Evolutionary conservation across 176 grass and related monocot species (phyloP), one percentile per base, ranked within the genome.

Genomic region (Musa itinerans): DNA sequence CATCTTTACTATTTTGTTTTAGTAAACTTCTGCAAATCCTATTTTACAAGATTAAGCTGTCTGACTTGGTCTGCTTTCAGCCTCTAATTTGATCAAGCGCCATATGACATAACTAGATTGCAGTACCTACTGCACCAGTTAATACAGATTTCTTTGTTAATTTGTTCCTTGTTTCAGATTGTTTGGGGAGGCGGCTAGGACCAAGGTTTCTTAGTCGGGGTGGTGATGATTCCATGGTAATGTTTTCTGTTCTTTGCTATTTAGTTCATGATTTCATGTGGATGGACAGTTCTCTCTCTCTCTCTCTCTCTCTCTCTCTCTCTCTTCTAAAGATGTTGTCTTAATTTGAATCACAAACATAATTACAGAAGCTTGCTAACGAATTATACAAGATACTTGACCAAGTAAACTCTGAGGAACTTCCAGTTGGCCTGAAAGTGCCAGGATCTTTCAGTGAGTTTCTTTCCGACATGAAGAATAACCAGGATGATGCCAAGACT

Each of bases 371-470:
- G 73, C 53, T 98, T 86, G 75, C 93, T 56, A 91, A 81, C 50
- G 90, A 93, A 87, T 82, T 98, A 48, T 91, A 93, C 86, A 76
- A 81, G 29, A 80, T 98, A 62, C 83, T 98, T 83, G 90, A 98
- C 78, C 77, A 88, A 87, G 74, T 88, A 83, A 85, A 98, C 76
- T 85, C 82, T 15, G 90, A 93, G 72, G 82, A 98, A 74, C 63
- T 78, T 81, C 84, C 90, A 80, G 29, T 83, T 82, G 90, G 81
- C 81, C 55, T 83, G 63, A 93, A 93, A 69, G 78, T 91, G 61
- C 82, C 94, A 71, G 90, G 93, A 80, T 91, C 86, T 53, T 98
- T 89, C 83, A 81, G 86, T 82, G 90, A 98, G 81, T 98, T 98
- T 69, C 78, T 93, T 52, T 87, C 87, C 83, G 94, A 98, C 71